A percentile compares a stretch with the other conserved stretches of the same genome.
phyloP scores from a whole-genome alignment of 495 filamentous ascomycete species.

The Chaetomium fimeti region DNA sequence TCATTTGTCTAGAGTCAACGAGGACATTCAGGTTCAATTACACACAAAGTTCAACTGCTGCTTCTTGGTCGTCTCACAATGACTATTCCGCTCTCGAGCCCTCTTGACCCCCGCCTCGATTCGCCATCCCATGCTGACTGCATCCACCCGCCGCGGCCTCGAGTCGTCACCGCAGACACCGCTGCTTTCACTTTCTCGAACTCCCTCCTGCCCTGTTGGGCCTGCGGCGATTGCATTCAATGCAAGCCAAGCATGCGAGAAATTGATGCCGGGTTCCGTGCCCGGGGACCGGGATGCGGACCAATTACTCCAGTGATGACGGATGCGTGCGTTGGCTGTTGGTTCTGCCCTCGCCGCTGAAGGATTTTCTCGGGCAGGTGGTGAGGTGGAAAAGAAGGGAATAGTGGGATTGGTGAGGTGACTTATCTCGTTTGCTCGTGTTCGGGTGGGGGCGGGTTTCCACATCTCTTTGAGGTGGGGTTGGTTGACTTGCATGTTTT shows the following conservation, averaged over 20 bases:
- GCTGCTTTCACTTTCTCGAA: neutral
- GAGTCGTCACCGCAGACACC: neutral
- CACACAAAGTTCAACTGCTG: neutral
- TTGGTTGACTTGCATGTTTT: no score
- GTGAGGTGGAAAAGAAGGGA: no score
- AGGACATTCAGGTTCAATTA: neutral
- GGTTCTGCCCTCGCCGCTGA: neutral
- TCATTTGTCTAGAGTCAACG: neutral
- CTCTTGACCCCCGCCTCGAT: no score
- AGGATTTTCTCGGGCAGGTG: neutral
- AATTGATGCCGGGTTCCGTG: neutral
- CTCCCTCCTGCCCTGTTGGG: constrained; percentile 1
- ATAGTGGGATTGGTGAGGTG: no score
- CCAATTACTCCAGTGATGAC: neutral
- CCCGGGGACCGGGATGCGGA: neutral
- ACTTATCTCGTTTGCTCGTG: no score
- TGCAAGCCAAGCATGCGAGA: neutral
- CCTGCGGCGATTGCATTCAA: neutral
- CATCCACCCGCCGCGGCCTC: neutral
- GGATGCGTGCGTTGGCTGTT: constrained; percentile 2
- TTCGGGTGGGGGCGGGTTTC: no score
- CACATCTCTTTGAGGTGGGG: no score
- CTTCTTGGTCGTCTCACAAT: neutral
- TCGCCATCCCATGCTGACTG: no score
- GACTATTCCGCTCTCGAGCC: no score